Conservation (phyloP, 1,139 yeast species). For the Pichia sp. region DNA sequence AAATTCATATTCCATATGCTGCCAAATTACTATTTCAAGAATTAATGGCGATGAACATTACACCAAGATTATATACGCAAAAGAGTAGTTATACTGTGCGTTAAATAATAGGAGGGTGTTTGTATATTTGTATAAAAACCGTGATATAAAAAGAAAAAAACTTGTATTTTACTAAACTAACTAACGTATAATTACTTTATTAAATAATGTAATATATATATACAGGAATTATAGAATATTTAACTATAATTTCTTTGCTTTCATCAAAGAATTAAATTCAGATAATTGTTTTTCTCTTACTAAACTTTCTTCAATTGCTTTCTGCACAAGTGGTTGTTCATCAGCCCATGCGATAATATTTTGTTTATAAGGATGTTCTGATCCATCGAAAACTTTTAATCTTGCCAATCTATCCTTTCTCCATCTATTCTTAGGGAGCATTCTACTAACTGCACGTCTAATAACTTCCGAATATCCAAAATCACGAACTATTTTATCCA, state of each 20-base stretch:
- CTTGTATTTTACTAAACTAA: no score
- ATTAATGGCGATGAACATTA: slow-evolving; percentile 96
- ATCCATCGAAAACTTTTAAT: slow-evolving; percentile 80
- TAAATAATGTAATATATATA: not conserved
- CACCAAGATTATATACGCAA: slow-evolving; percentile 76
- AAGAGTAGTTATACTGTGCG: slow-evolving; percentile 29
- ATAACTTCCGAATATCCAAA: slow-evolving; percentile 83
- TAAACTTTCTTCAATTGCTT: slow-evolving; percentile 38
- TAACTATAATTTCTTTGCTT: slow-evolving; percentile 14
- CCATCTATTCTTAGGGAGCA: slow-evolving; percentile 89
- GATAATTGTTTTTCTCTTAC: slow-evolving; percentile 29
- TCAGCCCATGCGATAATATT: slow-evolving; percentile 86
- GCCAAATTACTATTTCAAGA: slow-evolving; percentile 96
- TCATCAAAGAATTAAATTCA: slow-evolving; percentile 24
- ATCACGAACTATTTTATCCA: slow-evolving; percentile 70
- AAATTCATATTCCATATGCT: slow-evolving; percentile 95
- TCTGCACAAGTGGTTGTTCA: slow-evolving; percentile 52
- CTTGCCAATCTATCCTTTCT: slow-evolving; percentile 77
- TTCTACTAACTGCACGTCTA: slow-evolving; percentile 83
- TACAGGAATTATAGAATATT: no score
- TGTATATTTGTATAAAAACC: no score
- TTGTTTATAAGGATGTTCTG: slow-evolving; percentile 77
- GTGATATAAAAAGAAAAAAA: no score
- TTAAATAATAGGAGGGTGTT: slow-evolving; percentile 10
- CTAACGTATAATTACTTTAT: no score